These are phyloP conservation scores for Stramenopiles sp. DNA, from an alignment of 352 stramenopile genomes.

Conservation along the genomic window DNA sequence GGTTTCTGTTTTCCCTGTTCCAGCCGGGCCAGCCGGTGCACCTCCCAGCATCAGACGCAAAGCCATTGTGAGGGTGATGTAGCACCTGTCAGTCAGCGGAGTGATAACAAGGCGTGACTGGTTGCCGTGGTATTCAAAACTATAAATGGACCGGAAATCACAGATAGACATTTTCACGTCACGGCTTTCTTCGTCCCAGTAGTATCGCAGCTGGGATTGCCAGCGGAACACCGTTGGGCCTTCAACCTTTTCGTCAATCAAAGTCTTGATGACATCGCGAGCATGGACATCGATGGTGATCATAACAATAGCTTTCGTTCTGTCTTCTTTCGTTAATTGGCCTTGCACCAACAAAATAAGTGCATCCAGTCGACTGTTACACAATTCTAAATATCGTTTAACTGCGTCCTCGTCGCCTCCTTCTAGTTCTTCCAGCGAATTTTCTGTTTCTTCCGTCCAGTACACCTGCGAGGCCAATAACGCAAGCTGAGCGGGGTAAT, in stretches of 20 bases:
- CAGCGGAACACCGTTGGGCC: slow-evolving; percentile 72
- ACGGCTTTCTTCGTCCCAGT: slow-evolving; percentile 40
- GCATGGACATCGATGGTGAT: slow-evolving; percentile 91
- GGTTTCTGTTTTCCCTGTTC: slow-evolving; percentile 60
- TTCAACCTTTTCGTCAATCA: slow-evolving; percentile 73
- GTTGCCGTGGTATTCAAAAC: slow-evolving; percentile 89
- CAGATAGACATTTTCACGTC: slow-evolving; percentile 62
- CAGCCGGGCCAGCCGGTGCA: slow-evolving; percentile 45
- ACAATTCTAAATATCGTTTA: slow-evolving; percentile 77
- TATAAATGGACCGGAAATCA: slow-evolving; percentile 70
- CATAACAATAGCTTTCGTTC: slow-evolving; percentile 84
- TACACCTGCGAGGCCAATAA: slow-evolving; percentile 72
- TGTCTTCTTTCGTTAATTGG: slow-evolving; percentile 35
- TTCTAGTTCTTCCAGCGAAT: slow-evolving; percentile 74
- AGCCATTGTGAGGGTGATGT: slow-evolving; percentile 54
- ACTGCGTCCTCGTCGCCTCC: slow-evolving; percentile 78
- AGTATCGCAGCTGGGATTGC: slow-evolving; percentile 84
- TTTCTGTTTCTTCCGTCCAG: slow-evolving; percentile 72
- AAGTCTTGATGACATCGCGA: slow-evolving; percentile 71
- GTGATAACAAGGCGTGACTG: slow-evolving; percentile 59
- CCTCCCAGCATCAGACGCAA: slow-evolving; percentile 48
- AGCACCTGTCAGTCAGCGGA: slow-evolving; percentile 51
- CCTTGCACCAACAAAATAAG: slow-evolving; percentile 81
- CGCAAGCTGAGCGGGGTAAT: slow-evolving; percentile 51
- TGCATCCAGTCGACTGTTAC: slow-evolving; percentile 60